Evolutionary conservation across 805 yeast species (phyloP).

Genomic region (Candida xyloterini): DNA sequence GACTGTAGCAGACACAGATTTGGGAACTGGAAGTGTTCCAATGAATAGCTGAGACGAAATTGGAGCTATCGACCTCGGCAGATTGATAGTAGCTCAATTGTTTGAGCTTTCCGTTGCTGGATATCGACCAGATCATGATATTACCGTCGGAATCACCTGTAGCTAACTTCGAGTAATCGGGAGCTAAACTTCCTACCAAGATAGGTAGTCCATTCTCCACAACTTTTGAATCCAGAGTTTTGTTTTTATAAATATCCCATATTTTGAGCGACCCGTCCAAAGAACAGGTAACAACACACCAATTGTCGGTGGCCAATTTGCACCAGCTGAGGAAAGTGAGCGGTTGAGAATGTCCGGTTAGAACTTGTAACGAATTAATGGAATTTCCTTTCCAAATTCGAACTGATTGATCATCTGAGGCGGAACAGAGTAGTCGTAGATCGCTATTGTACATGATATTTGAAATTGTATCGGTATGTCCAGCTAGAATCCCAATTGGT

Average conservation of each 20-base stretch:
- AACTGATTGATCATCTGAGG: constrained; percentile 72
- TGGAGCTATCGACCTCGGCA: constrained; percentile 10
- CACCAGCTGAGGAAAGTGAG: constrained; percentile 59
- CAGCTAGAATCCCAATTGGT: constrained; percentile 53
- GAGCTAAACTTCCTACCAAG: constrained; percentile 50
- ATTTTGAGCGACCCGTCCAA: constrained; percentile 68
- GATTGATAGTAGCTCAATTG: constrained; percentile 27
- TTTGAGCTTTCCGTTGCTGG: constrained; percentile 9
- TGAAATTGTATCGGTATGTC: constrained; percentile 64
- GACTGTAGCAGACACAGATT: constrained; percentile 28
- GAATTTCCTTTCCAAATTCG: constrained; percentile 74
- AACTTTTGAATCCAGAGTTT: constrained; percentile 35
- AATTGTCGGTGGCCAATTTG: constrained; percentile 23
- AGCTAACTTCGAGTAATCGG: constrained; percentile 47
- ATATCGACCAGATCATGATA: constrained; percentile 50
- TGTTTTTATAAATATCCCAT: constrained; percentile 58
- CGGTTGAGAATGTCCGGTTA: constrained; percentile 57
- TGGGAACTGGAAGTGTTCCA: constrained; percentile 27
- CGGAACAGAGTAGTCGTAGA: constrained; percentile 60
- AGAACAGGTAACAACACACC: constrained; percentile 50
- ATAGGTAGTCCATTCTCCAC: constrained; percentile 52
- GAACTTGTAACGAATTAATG: constrained; percentile 46
- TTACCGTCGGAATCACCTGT: constrained; percentile 67
- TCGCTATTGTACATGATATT: constrained; percentile 50
- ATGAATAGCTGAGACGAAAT: constrained; percentile 22